These are phyloP conservation scores for Linanthus parryae DNA, from an alignment of 148 eudicot genomes.

Conservation along the genomic window DNA sequence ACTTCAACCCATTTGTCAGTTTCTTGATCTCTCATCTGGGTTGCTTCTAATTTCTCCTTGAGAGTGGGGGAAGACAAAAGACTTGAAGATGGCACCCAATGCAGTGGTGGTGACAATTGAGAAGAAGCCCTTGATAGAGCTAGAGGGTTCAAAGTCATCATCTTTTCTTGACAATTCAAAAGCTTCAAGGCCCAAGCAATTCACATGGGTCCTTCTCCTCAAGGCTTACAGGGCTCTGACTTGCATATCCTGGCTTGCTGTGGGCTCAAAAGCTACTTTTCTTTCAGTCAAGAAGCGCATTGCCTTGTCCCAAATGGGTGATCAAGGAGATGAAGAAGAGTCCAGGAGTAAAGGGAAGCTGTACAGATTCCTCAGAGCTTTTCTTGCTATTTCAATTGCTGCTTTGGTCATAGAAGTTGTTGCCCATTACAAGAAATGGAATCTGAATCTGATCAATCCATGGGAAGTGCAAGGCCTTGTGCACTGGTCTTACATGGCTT, in stretches of 20 bases:
- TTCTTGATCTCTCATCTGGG: slow-evolving; percentile 13
- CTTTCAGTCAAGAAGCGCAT: slow-evolving; percentile 37
- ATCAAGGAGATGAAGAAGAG: slow-evolving; percentile 28
- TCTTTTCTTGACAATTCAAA: slow-evolving; percentile 31
- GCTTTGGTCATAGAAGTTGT: slow-evolving; percentile 40
- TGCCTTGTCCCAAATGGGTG: slow-evolving; percentile 21
- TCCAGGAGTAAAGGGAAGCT: slow-evolving; percentile 36
- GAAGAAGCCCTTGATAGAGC: slow-evolving; percentile 31
- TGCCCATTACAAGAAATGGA: slow-evolving; percentile 43
- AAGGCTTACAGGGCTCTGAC: slow-evolving; percentile 34
- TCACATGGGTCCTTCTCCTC: slow-evolving; percentile 45
- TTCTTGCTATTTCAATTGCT: slow-evolving; percentile 32
- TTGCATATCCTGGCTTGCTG: slow-evolving; percentile 34
- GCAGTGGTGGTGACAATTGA: slow-evolving; percentile 41
- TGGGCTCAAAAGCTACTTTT: slow-evolving; percentile 12
- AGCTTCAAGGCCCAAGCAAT: slow-evolving; percentile 36
- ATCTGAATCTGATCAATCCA: slow-evolving; percentile 35
- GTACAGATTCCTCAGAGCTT: slow-evolving; percentile 44
- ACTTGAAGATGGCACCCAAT: slow-evolving; percentile 47
- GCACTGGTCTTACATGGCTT: slow-evolving; percentile 46
- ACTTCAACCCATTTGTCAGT: slow-evolving; percentile 9
- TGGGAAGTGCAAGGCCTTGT: slow-evolving; percentile 39
- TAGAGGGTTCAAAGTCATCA: slow-evolving; percentile 16
- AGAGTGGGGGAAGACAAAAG: slow-evolving; percentile 3
- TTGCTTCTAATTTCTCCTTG: slow-evolving; percentile 13